Evolutionary conservation across 2,329 filamentous ascomycete species (phyloP).

Genomic region (Septoria linicola): DNA sequence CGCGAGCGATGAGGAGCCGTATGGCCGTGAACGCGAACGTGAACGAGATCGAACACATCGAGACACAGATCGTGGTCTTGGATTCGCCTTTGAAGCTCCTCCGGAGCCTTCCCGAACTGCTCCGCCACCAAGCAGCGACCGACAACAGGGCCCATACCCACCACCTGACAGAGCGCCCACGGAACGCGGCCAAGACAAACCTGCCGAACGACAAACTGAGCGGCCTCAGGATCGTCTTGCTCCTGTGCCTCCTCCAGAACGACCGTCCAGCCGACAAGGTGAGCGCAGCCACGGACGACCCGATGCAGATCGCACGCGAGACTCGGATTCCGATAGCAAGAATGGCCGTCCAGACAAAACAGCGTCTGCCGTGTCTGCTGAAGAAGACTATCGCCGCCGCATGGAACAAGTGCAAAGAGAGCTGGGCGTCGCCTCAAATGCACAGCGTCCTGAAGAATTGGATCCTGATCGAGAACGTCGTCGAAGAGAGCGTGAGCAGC

Average conservation of each 20-base stretch:
- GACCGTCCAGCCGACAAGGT: slow-evolving; percentile 14
- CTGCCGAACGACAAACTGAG: not conserved
- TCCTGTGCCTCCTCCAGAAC: slow-evolving; percentile 11
- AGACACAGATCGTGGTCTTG: slow-evolving; percentile 34
- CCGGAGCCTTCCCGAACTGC: slow-evolving; percentile 28
- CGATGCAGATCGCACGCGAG: slow-evolving; percentile 10
- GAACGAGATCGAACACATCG: slow-evolving; percentile 29
- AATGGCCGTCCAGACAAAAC: slow-evolving; percentile 24
- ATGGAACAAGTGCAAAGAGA: slow-evolving; percentile 49
- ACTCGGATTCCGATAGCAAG: slow-evolving; percentile 16
- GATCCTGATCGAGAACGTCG: slow-evolving; percentile 37
- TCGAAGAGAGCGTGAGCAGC: slow-evolving; percentile 35
- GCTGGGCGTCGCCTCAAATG: slow-evolving; percentile 38
- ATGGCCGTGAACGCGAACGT: slow-evolving; percentile 29
- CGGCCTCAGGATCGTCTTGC: slow-evolving; percentile 1
- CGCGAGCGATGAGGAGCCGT: slow-evolving; percentile 29
- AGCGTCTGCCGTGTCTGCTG: slow-evolving; percentile 44
- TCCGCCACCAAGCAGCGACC: slow-evolving; percentile 18
- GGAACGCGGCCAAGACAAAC: slow-evolving; percentile 4
- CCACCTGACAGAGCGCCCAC: slow-evolving; percentile 2
- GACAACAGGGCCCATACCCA: slow-evolving; percentile 17
- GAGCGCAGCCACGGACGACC: slow-evolving; percentile 15
- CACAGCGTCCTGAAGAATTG: slow-evolving; percentile 27
- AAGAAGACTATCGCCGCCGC: slow-evolving; percentile 53
- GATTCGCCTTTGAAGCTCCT: slow-evolving; percentile 37